These are phyloP conservation scores for Aspergillus intermedius DNA, from an alignment of 2,329 filamentous ascomycete species.

Conservation along the genomic window DNA sequence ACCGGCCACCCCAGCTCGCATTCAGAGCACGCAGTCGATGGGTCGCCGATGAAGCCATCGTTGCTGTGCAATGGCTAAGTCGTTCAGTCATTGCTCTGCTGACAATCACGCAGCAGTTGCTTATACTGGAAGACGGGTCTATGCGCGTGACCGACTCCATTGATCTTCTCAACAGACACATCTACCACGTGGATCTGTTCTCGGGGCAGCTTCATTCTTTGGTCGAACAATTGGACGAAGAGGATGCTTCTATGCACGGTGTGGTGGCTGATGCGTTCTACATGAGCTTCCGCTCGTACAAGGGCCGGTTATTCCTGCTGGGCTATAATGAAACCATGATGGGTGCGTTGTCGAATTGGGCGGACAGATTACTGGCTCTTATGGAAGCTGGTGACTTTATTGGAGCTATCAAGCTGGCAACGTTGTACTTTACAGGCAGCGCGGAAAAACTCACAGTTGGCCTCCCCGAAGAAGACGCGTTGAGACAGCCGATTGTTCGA, in stretches of 20 bases:
- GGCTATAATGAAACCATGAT: slow-evolving; percentile 93
- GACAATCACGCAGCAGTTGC: slow-evolving; percentile 86
- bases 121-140: slow-evolving; percentile 82
- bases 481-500: slow-evolving; percentile 73
- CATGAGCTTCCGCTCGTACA: slow-evolving; percentile 96
- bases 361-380: slow-evolving; percentile 81
- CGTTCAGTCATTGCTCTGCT: slow-evolving; percentile 85
- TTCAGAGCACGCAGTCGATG: slow-evolving; percentile 82
- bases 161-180: slow-evolving; percentile 83
- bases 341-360: slow-evolving; percentile 92
- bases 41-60: slow-evolving; percentile 91
- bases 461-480: slow-evolving; percentile 70
- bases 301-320: slow-evolving; percentile 82
- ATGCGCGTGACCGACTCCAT: slow-evolving; percentile 93
- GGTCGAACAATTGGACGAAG: slow-evolving; percentile 82
- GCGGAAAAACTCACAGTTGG: slow-evolving; percentile 93
- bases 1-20: slow-evolving; percentile 69
- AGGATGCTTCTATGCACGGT: slow-evolving; percentile 84
- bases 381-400: slow-evolving; percentile 98
- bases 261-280: slow-evolving; percentile 96
- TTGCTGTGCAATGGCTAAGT: slow-evolving; percentile 93
- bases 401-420: slow-evolving; percentile 80
- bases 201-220: slow-evolving; percentile 76
- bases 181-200: slow-evolving; percentile 86
- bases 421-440: slow-evolving; percentile 83